phyloP scores from a whole-genome alignment of 768 basidiomycete species.

The Russula brevipes region DNA sequence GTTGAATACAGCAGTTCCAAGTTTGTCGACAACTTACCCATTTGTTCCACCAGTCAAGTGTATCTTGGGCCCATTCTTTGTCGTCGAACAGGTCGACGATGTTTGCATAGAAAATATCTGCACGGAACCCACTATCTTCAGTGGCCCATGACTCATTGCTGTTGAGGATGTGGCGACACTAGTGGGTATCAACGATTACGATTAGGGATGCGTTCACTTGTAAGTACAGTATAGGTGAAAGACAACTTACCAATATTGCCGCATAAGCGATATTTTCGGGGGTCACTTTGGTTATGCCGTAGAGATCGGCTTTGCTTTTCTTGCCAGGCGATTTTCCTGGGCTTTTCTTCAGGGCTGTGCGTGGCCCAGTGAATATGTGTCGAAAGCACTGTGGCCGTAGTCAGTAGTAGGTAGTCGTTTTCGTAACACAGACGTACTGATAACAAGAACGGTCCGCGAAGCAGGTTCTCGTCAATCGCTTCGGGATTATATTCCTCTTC shows the following conservation, averaged over 20 bases:
- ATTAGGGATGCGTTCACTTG: too few relatives aligned
- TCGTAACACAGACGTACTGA: neutral
- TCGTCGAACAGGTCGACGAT: neutral
- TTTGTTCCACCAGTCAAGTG: neutral
- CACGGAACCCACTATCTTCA: too few relatives aligned
- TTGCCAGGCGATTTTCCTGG: neutral
- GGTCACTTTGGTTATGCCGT: neutral
- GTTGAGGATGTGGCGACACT: too few relatives aligned
- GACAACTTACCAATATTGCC: too few relatives aligned
- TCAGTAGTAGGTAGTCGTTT: neutral
- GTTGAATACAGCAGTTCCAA: too few relatives aligned
- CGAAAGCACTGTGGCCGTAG: neutral
- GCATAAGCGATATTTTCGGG: too few relatives aligned
- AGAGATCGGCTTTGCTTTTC: neutral
- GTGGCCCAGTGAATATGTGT: neutral
- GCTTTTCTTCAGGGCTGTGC: neutral
- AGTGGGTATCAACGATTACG: too few relatives aligned
- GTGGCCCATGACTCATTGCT: too few relatives aligned
- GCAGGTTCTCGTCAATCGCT: neutral
- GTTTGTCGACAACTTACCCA: neutral
- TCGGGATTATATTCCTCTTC: neutral
- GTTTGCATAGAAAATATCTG: too few relatives aligned
- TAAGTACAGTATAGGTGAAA: too few relatives aligned
- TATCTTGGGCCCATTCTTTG: neutral
- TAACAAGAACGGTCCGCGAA: neutral